Evolutionary conservation across 2,329 filamentous ascomycete genomes (phyloP).

Genomic region (Ophiostoma triangulosporum): DNA sequence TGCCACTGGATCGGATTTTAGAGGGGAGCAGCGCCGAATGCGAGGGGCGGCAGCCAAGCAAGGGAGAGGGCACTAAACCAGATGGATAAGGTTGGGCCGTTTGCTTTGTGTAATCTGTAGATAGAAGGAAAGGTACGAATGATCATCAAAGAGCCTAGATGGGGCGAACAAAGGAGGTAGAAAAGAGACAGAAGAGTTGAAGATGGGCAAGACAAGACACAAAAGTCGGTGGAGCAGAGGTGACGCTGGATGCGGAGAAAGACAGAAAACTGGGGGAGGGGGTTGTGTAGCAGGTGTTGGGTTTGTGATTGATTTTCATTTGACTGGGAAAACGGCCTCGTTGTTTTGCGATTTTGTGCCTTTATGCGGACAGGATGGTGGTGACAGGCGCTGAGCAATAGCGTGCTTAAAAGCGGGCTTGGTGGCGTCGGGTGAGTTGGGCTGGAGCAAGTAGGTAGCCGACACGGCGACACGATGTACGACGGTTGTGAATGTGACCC

Average conservation of each 20-base stretch:
- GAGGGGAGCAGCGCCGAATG: constrained; percentile 2
- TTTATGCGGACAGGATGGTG: constrained; percentile 1
- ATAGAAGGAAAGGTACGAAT: background rate
- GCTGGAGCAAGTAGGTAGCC: background rate
- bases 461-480: background rate
- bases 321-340: too few species aligned
- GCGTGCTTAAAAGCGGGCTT: background rate
- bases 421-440: background rate
- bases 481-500: background rate
- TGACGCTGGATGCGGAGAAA: constrained; percentile 1
- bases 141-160: background rate
- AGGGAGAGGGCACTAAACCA: background rate
- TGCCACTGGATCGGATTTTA: constrained; percentile 12
- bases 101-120: too few species aligned
- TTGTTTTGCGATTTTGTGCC: background rate
- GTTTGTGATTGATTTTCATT: too few species aligned
- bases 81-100: constrained; percentile 1
- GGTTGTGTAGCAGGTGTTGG: background rate
- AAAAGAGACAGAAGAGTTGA: background rate
- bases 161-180: background rate
- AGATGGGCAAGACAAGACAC: background rate
- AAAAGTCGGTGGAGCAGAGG: too few species aligned
- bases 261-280: background rate
- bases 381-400: constrained; percentile 2
- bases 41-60: constrained; percentile 4